phyloP scores from a whole-genome alignment of 768 basidiomycete genomes.

The Lentinula aciculospora region DNA sequence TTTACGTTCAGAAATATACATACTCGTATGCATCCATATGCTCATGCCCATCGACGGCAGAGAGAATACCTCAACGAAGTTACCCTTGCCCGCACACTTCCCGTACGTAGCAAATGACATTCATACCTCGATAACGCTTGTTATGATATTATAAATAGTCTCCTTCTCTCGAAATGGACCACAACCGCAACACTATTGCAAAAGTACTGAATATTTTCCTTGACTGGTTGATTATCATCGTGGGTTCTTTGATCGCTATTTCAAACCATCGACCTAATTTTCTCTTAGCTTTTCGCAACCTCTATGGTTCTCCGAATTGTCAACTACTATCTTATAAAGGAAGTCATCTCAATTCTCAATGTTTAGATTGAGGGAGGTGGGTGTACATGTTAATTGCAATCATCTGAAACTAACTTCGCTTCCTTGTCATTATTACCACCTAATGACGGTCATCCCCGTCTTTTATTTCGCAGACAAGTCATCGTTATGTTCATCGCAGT shows the following conservation, averaged over 20 bases:
- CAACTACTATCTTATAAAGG: not conserved
- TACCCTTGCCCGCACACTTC: not conserved
- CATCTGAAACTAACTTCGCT: not conserved
- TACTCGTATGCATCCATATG: not conserved
- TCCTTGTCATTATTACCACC: no score
- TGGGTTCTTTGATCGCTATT: not conserved
- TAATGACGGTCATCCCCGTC: no score
- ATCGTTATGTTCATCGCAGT: slow-evolving; percentile 18
- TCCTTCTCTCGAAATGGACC: not conserved
- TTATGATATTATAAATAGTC: not conserved
- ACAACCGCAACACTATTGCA: not conserved
- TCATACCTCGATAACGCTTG: not conserved
- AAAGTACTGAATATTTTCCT: no score
- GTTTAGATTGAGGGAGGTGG: not conserved
- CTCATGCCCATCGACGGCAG: not conserved
- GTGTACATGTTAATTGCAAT: not conserved
- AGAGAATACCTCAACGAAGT: not conserved
- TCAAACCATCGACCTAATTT: not conserved
- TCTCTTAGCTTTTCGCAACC: not conserved
- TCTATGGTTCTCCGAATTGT: not conserved
- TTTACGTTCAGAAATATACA: not conserved
- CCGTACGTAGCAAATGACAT: not conserved
- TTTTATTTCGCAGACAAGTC: slow-evolving; percentile 11
- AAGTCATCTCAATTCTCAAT: not conserved
- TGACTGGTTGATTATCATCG: not conserved